phyloP scores from a whole-genome alignment of 805 yeast species.

The Kazachstania kunashirensis region DNA sequence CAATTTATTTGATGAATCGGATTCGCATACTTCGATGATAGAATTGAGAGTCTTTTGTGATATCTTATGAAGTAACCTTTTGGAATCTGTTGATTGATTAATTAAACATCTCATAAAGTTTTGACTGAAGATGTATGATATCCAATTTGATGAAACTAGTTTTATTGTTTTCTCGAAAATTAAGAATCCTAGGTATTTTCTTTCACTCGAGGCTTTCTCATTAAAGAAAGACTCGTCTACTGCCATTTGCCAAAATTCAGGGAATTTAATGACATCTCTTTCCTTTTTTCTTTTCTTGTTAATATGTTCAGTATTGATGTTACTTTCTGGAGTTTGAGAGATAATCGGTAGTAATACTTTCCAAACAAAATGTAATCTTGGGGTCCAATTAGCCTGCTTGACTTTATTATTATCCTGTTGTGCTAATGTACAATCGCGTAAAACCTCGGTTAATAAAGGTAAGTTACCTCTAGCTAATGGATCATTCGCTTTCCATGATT shows the following conservation, averaged over 20 bases:
- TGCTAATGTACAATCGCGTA: conserved; percentile 44
- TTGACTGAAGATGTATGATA: conserved; percentile 38
- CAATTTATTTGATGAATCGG: conserved; percentile 29
- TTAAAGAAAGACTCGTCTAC: conserved; percentile 77
- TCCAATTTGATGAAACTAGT: conserved; percentile 14
- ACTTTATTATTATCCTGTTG: conserved; percentile 26
- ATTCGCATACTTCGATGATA: conserved; percentile 33
- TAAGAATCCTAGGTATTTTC: conserved; percentile 81
- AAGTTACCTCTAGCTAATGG: conserved; percentile 69
- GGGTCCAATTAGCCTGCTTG: conserved; percentile 63
- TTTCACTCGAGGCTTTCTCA: conserved; percentile 68
- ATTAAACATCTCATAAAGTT: conserved; percentile 65
- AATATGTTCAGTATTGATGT: conserved; percentile 9
- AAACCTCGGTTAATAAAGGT: conserved; percentile 47
- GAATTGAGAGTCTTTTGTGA: conserved; percentile 44
- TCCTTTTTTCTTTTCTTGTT: conserved; percentile 36
- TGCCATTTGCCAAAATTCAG: conserved; percentile 70
- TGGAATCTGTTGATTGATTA: conserved; percentile 61
- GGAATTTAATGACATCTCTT: conserved; percentile 30
- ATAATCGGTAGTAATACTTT: conserved; percentile 39
- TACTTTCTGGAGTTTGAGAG: conserved; percentile 23
- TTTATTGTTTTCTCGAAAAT: conserved; percentile 46
- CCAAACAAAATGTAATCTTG: conserved; percentile 74
- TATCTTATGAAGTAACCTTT: conserved; percentile 56
- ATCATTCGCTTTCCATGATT: conserved; percentile 58